Evolutionary conservation across 1,284 basidiomycete genomes (phyloP), one percentile per base, ranked within the genome.

Genomic region (Sanguinoderma infundibulare): DNA sequence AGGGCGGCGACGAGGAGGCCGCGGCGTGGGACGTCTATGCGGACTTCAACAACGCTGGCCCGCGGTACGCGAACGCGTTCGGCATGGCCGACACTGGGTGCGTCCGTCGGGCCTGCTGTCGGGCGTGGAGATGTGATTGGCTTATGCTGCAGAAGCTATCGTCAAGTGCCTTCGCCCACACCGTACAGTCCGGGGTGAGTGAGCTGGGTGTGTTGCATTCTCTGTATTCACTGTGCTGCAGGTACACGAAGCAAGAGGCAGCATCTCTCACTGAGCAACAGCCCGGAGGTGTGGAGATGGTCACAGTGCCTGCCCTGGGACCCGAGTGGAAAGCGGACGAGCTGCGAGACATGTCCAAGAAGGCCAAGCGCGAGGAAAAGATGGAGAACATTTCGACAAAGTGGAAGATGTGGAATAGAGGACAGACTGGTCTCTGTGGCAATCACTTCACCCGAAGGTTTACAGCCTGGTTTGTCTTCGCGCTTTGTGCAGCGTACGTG

Each of bases 31-130:
- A 96, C 71, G 87, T 96, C 38, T 93, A 89, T 72, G 92, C 94
- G 9, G 94, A 96, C 77, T 96, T 96, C 75, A 95, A 96, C 78
- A 96, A 95, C 67, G 74, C 84, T 5, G 94, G 94, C 0, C 94
- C 93, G 22, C 81, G 83, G 65, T 96, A 95, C 74, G 90, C 90
- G 69, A 75, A 78, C 47, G 81, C 85, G 24, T 86, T 89, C 72
- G 82, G 75, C 26, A 62, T 68, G 66, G 72, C 74, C 46, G 74
- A 77, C 35, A 68, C 74, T 46, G 77, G 69, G 80, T 83, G 59
- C 66, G 77, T 72, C 50, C 34, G 20, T 35, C 5, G 8, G 28
- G 42, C 9, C 49, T 44, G 24, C 10, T n/a, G 56, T n/a, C 59
- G 58, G 17, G 69, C 59, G 34, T 47, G 57, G 24, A 20, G 6